A percentile compares a stretch with the other conserved stretches of the same genome.
These are phyloP conservation scores for Pelargonium fulgidum DNA, from an alignment of 441 rosid species.

Conservation along the genomic window DNA sequence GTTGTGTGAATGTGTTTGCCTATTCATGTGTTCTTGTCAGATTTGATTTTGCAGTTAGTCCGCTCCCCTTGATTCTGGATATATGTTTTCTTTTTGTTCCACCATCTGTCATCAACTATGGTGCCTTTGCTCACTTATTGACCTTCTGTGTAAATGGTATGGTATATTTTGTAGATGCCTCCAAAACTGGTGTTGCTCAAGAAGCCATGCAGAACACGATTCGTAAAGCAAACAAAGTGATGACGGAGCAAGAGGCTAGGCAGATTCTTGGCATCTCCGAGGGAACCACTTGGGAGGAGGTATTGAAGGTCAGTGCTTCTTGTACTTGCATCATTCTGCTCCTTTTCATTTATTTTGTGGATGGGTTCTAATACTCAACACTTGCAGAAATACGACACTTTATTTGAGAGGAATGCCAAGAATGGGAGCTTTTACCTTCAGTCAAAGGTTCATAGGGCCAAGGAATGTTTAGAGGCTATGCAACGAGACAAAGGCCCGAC, in stretches of 20 bases:
- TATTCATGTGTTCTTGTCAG: neutral
- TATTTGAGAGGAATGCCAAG: conserved; percentile 76
- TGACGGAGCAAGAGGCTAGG: conserved; percentile 78
- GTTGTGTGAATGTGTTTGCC: neutral
- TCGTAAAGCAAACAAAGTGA: conserved; percentile 58
- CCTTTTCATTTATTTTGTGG: neutral
- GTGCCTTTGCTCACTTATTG: neutral
- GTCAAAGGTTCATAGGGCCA: conserved; percentile 85
- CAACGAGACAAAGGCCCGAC: conserved; percentile 39
- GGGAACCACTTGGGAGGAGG: conserved; percentile 71
- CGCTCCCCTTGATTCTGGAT: neutral
- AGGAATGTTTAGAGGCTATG: conserved; percentile 72
- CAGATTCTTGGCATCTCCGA: conserved; percentile 79
- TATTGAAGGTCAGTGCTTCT: conserved; percentile 39
- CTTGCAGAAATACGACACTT: conserved; percentile 61
- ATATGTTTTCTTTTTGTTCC: no score
- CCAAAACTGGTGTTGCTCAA: conserved; percentile 72
- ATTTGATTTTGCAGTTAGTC: neutral
- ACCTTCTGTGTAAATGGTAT: neutral
- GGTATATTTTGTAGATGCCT: conserved; percentile 50
- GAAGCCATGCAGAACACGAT: conserved; percentile 66
- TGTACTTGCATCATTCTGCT: neutral
- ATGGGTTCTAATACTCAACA: neutral
- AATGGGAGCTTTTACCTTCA: conserved; percentile 89
- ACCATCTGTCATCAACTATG: no score